A percentile compares a stretch with the other conserved stretches of the same genome.
phyloP scores from a whole-genome alignment of 768 basidiomycete genomes.

The Leccinum subtestaceum region DNA sequence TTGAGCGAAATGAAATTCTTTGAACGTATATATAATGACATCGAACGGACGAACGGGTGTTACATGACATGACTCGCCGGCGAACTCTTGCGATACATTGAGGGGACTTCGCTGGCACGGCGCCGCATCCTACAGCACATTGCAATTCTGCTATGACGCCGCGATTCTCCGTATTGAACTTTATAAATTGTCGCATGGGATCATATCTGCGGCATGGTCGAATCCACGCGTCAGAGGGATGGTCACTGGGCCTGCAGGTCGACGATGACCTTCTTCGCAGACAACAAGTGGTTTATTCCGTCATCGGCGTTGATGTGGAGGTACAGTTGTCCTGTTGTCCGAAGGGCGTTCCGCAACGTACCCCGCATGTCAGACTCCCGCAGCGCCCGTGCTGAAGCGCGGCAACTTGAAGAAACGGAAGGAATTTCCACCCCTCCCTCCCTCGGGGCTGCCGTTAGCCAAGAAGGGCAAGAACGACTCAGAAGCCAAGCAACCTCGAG shows the following conservation, averaged over 20 bases:
- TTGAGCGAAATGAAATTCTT: neutral
- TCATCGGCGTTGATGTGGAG: too few relatives aligned
- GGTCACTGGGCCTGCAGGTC: neutral
- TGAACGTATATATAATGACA: neutral
- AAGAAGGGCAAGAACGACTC: too few relatives aligned
- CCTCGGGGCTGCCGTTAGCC: slow-evolving; percentile 38
- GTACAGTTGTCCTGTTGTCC: too few relatives aligned
- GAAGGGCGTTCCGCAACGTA: too few relatives aligned
- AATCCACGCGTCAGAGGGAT: neutral
- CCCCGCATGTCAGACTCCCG: too few relatives aligned
- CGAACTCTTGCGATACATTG: neutral
- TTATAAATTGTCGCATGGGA: neutral
- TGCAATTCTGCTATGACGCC: neutral
- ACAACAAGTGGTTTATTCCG: too few relatives aligned
- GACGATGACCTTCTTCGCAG: too few relatives aligned
- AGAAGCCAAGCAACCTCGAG: too few relatives aligned
- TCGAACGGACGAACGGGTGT: neutral
- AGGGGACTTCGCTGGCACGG: neutral
- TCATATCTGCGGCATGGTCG: neutral
- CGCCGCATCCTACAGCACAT: neutral
- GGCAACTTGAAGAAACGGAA: slow-evolving; percentile 50
- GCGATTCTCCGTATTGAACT: neutral
- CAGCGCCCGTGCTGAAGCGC: too few relatives aligned
- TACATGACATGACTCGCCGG: neutral
- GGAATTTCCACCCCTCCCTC: slow-evolving; percentile 42